These are phyloP conservation scores for Volvariella volvacea DNA, from an alignment of 1,284 basidiomycete genomes.

Conservation along the genomic window DNA sequence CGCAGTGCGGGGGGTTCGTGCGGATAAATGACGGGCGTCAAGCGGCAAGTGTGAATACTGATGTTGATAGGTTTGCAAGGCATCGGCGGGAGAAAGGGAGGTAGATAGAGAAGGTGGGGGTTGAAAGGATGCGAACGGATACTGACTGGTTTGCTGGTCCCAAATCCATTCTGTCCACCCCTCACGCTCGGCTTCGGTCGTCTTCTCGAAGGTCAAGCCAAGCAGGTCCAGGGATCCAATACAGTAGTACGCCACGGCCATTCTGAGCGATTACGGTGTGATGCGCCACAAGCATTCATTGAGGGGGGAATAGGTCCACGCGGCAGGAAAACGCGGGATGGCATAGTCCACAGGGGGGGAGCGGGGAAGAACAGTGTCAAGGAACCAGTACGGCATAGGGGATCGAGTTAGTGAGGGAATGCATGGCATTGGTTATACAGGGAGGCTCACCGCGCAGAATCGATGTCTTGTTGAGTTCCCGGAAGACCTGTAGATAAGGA, in stretches of 20 bases:
- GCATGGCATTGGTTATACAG: no score
- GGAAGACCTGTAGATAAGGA: constrained; percentile 36
- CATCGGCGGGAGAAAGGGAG: no score
- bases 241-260: constrained; percentile 83
- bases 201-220: constrained; percentile 43
- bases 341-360: not conserved
- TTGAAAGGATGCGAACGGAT: not conserved
- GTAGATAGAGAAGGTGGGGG: not conserved
- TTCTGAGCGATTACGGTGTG: no score
- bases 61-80: no score
- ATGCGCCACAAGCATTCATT: constrained; percentile 11
- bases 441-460: constrained; percentile 49
- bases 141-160: constrained; percentile 67
- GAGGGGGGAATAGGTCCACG: not conserved
- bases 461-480: constrained; percentile 45
- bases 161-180: constrained; percentile 83
- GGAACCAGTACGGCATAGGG: constrained; percentile 4
- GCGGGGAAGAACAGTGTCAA: not conserved
- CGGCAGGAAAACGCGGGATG: not conserved
- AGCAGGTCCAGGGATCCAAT: constrained; percentile 75
- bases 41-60: no score
- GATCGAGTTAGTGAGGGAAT: no score
- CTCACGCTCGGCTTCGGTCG: constrained; percentile 43
- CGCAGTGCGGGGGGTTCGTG: no score
- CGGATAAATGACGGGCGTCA: no score